Percentiles rank a stretch among this genome's conserved stretches.
Conservation (phyloP, 148 eudicot species). For the Silene uniflora region DNA sequence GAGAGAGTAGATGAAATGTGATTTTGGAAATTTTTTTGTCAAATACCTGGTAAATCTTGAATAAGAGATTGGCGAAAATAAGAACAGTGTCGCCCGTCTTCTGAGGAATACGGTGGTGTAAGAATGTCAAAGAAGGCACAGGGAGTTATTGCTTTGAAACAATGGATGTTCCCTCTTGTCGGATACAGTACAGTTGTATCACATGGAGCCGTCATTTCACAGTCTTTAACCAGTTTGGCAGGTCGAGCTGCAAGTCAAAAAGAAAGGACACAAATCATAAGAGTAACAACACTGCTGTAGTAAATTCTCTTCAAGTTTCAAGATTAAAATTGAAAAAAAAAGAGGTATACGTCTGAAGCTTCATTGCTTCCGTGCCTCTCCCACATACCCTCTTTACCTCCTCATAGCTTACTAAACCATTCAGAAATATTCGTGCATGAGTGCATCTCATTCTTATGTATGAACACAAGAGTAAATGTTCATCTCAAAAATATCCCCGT, state of each 20-base stretch:
- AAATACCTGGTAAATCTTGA: slow-evolving; percentile 39
- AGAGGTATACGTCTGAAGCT: not conserved
- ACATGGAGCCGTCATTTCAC: slow-evolving; percentile 89
- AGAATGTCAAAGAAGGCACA: slow-evolving; percentile 94
- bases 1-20: not conserved
- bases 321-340: not conserved
- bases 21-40: not conserved
- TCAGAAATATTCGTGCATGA: too few species aligned
- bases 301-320: not conserved
- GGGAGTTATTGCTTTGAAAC: slow-evolving; percentile 83
- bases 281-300: not conserved
- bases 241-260: slow-evolving; percentile 52
- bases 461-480: too few species aligned
- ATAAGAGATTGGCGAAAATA: slow-evolving; percentile 38
- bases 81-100: slow-evolving; percentile 90
- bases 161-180: slow-evolving; percentile 80
- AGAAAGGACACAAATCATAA: slow-evolving; percentile 3
- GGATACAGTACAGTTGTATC: slow-evolving; percentile 80
- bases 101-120: slow-evolving; percentile 85
- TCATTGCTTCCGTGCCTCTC: not conserved
- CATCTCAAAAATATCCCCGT: too few species aligned
- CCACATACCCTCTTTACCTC: too few species aligned
- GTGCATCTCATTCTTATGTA: too few species aligned
- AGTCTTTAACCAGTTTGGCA: slow-evolving; percentile 64
- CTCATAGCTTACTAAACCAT: too few species aligned